These are phyloP conservation scores for Prosopis cineraria DNA, from an alignment of 306 rosid genomes.

Conservation along the genomic window DNA sequence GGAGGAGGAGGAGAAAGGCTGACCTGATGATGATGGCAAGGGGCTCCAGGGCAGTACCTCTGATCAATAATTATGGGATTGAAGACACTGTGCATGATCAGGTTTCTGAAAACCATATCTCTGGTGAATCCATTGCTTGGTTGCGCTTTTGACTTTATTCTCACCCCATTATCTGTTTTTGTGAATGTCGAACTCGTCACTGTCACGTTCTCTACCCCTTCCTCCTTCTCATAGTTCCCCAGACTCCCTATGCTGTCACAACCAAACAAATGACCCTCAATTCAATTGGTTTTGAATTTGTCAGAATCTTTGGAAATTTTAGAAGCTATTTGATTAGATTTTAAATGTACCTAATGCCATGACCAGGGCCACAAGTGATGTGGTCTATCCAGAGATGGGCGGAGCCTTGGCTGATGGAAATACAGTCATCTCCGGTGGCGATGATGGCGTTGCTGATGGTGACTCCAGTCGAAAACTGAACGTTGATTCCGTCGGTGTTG, in stretches of 20 bases:
- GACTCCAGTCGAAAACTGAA: constrained; percentile 42
- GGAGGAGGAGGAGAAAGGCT: not conserved
- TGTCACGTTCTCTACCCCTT: constrained; percentile 45
- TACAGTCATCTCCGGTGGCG: constrained; percentile 66
- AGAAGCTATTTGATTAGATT: too few relatives aligned
- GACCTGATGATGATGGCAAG: constrained; percentile 31
- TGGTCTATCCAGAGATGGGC: constrained; percentile 46
- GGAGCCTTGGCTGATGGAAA: constrained; percentile 48
- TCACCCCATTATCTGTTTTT: constrained; percentile 40
- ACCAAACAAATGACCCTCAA: not conserved
- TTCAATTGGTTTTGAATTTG: too few relatives aligned
- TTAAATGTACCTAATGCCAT: constrained; percentile 51
- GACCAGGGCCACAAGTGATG: constrained; percentile 63
- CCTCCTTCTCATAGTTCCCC: constrained; percentile 28
- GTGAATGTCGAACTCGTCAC: constrained; percentile 33
- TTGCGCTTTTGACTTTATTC: constrained; percentile 45
- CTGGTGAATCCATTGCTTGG: constrained; percentile 42
- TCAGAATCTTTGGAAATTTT: too few relatives aligned
- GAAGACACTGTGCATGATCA: constrained; percentile 41
- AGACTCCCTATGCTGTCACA: constrained; percentile 44
- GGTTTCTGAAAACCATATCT: constrained; percentile 34
- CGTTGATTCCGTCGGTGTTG: constrained; percentile 61
- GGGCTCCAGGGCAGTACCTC: constrained; percentile 31
- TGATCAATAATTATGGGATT: constrained; percentile 53
- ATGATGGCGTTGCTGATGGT: constrained; percentile 35